These are phyloP conservation scores for Quercus parvula DNA, from an alignment of 306 rosid genomes.

Conservation along the genomic window DNA sequence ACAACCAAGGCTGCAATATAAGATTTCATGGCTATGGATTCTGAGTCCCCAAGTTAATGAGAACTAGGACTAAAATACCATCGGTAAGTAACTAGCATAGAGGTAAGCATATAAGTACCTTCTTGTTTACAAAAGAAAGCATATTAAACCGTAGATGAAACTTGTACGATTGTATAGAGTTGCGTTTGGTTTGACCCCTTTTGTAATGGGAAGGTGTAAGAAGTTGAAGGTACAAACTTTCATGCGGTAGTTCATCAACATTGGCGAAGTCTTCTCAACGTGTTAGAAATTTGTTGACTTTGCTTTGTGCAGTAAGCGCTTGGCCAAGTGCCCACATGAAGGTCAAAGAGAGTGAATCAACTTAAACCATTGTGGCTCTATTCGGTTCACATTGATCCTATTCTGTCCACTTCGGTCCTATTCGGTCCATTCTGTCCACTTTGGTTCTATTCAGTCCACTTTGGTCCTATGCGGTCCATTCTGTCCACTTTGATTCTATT, in stretches of 20 bases:
- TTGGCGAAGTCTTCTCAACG: slow-evolving; percentile 27
- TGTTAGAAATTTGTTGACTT: slow-evolving; percentile 26
- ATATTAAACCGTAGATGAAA: slow-evolving; percentile 12
- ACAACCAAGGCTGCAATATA: slow-evolving; percentile 22
- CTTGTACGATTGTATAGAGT: slow-evolving; percentile 45
- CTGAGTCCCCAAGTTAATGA: neutral
- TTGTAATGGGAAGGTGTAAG: neutral
- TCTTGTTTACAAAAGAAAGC: neutral
- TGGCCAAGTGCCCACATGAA: neutral
- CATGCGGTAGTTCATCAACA: slow-evolving; percentile 66
- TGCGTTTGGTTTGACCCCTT: slow-evolving; percentile 65
- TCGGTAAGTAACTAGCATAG: neutral
- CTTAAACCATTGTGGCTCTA: too few relatives aligned
- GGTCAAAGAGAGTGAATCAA: neutral
- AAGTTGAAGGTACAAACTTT: slow-evolving; percentile 19
- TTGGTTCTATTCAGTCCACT: too few relatives aligned
- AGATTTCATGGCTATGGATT: slow-evolving; percentile 24
- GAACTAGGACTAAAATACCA: slow-evolving; percentile 28
- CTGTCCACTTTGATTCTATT: too few relatives aligned
- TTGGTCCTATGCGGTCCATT: too few relatives aligned
- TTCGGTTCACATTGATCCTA: too few relatives aligned
- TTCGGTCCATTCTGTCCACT: too few relatives aligned
- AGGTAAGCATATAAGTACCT: slow-evolving; percentile 28
- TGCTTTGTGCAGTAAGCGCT: slow-evolving; percentile 21
- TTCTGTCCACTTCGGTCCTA: too few relatives aligned